Evolutionary conservation across 148 eudicot species (phyloP).

Genomic region (Arctostaphylos glauca): DNA sequence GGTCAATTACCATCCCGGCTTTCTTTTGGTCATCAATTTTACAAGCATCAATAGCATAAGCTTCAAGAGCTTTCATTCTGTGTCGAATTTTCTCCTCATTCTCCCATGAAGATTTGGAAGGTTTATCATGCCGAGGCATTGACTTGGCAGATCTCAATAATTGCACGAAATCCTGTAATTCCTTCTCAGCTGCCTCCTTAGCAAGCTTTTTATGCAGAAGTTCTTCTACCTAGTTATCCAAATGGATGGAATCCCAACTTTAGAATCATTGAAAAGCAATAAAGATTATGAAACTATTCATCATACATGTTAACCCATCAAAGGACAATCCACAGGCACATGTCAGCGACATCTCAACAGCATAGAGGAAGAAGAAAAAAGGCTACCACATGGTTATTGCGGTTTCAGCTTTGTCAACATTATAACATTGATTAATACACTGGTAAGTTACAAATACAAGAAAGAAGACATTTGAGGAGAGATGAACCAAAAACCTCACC

Average conservation of each 20-base stretch:
- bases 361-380: not conserved
- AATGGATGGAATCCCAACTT: conserved; percentile 13
- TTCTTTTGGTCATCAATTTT: conserved; percentile 65
- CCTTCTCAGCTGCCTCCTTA: conserved; percentile 76
- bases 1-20: conserved; percentile 54
- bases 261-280: conserved; percentile 12
- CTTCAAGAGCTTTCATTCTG: conserved; percentile 67
- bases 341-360: not conserved
- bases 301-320: not conserved
- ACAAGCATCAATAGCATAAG: conserved; percentile 71
- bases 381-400: not conserved
- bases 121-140: conserved; percentile 61
- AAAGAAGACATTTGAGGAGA: not conserved
- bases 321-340: not conserved
- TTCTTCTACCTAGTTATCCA: conserved; percentile 69
- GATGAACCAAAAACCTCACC: not conserved
- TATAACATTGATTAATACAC: not conserved
- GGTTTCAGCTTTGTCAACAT: conserved; percentile 4
- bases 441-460: not conserved
- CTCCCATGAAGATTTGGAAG: conserved; percentile 66
- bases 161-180: conserved; percentile 63
- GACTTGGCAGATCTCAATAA: conserved; percentile 64
- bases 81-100: conserved; percentile 53
- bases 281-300: not conserved
- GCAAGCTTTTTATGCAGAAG: conserved; percentile 63